These are phyloP conservation scores for Nadsonia fulvescens DNA, from an alignment of 805 yeast genomes.

Conservation along the genomic window DNA sequence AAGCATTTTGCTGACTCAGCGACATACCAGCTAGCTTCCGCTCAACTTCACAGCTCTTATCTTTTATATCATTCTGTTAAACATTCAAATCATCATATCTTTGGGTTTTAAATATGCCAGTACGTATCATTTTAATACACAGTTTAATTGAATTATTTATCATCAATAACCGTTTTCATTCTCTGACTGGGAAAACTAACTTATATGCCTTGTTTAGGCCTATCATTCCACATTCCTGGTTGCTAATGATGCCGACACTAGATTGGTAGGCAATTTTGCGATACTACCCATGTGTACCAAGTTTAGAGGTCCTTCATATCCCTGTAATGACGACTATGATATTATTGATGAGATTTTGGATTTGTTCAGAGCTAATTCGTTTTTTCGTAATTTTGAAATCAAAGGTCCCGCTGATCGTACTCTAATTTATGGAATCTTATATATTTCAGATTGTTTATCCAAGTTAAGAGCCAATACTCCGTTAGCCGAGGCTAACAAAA, in stretches of 20 bases:
- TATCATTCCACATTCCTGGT: conserved; percentile 19
- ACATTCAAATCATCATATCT: too few relatives aligned
- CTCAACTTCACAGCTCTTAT: too few relatives aligned
- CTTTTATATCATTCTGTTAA: too few relatives aligned
- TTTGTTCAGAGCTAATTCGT: conserved; percentile 86
- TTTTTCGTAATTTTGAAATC: conserved; percentile 92
- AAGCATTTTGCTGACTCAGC: too few relatives aligned
- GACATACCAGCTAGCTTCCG: too few relatives aligned
- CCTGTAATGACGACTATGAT: conserved; percentile 58
- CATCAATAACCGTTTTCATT: too few relatives aligned
- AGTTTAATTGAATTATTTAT: too few relatives aligned
- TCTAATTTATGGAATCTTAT: conserved; percentile 82
- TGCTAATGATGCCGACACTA: conserved; percentile 15
- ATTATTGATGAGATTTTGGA: conserved; percentile 83
- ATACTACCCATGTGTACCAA: conserved; percentile 72
- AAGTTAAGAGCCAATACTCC: conserved; percentile 33
- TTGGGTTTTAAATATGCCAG: too few relatives aligned
- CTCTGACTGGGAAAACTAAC: too few relatives aligned
- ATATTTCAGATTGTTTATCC: conserved; percentile 67
- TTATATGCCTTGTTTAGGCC: too few relatives aligned
- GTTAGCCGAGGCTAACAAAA: conserved; percentile 23
- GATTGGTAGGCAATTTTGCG: conserved; percentile 50
- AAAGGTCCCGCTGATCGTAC: conserved; percentile 89
- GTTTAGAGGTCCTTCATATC: conserved; percentile 83
- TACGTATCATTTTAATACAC: too few relatives aligned